These are phyloP conservation scores for Boechera stricta DNA, from an alignment of 345 rosid genomes.

Conservation along the genomic window DNA sequence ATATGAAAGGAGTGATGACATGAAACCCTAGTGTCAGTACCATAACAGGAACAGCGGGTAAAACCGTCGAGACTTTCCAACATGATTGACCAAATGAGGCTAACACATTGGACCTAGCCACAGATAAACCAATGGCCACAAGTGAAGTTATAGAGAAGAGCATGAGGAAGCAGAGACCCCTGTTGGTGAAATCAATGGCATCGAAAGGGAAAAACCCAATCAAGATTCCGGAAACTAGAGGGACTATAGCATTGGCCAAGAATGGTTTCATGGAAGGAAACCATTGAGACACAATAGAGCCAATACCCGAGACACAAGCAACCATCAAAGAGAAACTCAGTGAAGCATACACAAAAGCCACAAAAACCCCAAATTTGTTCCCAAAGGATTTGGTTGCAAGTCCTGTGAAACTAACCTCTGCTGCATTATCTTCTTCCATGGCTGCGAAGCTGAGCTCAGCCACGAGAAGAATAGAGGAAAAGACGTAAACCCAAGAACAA, in stretches of 20 bases:
- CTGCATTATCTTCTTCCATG: slow-evolving; percentile 80
- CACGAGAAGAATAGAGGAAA: slow-evolving; percentile 82
- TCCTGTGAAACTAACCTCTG: slow-evolving; percentile 87
- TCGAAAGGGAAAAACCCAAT: slow-evolving; percentile 70
- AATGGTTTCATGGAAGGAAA: slow-evolving; percentile 70
- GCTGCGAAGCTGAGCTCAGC: slow-evolving; percentile 89
- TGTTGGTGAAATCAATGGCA: slow-evolving; percentile 65
- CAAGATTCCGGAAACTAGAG: slow-evolving; percentile 58
- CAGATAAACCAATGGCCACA: slow-evolving; percentile 71
- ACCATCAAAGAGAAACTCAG: slow-evolving; percentile 82
- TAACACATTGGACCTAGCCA: slow-evolving; percentile 70
- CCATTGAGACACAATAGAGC: slow-evolving; percentile 76
- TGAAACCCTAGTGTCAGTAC: slow-evolving; percentile 92
- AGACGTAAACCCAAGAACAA: slow-evolving; percentile 83
- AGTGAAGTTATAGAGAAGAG: slow-evolving; percentile 73
- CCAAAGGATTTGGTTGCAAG: slow-evolving; percentile 88
- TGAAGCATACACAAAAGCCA: slow-evolving; percentile 77
- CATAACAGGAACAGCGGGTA: slow-evolving; percentile 83
- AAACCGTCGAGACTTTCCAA: slow-evolving; percentile 64
- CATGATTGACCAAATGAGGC: slow-evolving; percentile 65
- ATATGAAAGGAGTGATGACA: slow-evolving; percentile 89
- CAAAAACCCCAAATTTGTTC: slow-evolving; percentile 64
- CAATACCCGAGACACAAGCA: slow-evolving; percentile 94
- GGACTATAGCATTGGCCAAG: slow-evolving; percentile 68
- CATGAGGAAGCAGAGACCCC: slow-evolving; percentile 74